Evolutionary conservation across 169 alveolate genomes (phyloP).

Genomic region (Plasmodium reichenowi): DNA sequence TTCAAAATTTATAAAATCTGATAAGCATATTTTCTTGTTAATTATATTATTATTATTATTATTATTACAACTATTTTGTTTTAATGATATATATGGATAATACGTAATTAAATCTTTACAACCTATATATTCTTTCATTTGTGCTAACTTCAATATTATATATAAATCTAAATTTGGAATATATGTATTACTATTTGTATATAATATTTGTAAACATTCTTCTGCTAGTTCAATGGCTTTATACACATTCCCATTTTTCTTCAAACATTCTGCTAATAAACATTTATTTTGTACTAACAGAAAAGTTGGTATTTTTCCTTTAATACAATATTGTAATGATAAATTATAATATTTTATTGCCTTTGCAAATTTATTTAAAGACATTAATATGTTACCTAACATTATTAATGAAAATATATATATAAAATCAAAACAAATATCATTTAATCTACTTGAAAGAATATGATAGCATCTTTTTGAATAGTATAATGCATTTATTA

Average conservation of each 20-base stretch:
- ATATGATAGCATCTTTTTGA: constrained; percentile 30
- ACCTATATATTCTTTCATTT: constrained; percentile 67
- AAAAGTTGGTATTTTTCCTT: constrained; percentile 59
- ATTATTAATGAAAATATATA: constrained; percentile 38
- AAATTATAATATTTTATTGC: constrained; percentile 52
- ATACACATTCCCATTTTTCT: constrained; percentile 68
- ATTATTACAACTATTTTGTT: neutral
- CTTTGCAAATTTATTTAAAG: constrained; percentile 37
- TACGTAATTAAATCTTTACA: constrained; percentile 49
- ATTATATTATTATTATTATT: constrained; percentile 34
- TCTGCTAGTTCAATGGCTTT: constrained; percentile 68
- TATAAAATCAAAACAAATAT: constrained; percentile 33
- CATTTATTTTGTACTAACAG: constrained; percentile 53
- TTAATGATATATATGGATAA: constrained; percentile 24
- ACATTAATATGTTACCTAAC: constrained; percentile 43
- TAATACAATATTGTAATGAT: constrained; percentile 44
- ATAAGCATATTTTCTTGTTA: constrained; percentile 27
- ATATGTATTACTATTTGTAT: constrained; percentile 2
- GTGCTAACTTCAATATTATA: constrained; percentile 46
- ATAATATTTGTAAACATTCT: constrained; percentile 41
- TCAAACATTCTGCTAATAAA: constrained; percentile 59
- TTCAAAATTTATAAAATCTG: constrained; percentile 56
- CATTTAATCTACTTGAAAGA: constrained; percentile 41
- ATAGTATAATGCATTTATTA: constrained; percentile 30
- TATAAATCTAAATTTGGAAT: constrained; percentile 46